Base-by-base conservation (phyloP, 2,329 filamentous ascomycete species). In the Colletotrichum cereale region DNA sequence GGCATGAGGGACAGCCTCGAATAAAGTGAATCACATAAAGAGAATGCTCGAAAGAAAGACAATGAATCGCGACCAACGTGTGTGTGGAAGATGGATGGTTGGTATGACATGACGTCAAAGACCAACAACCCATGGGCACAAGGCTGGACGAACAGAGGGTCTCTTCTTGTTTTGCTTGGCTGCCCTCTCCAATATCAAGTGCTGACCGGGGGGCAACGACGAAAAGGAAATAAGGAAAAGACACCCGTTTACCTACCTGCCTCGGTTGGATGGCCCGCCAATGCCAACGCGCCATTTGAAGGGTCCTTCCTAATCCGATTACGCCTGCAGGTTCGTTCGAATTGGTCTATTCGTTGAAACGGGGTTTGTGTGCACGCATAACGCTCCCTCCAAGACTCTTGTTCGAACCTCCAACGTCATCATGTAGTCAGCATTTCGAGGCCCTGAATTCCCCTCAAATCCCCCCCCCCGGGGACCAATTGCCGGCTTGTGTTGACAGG, bases 401-500 rank as follows among this genome's bases (percentile, higher is more conserved):
- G 34, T n/a, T n/a, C 50, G 62, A 62, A 58, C 64, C 68, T 63
- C 38, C 29, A 69, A 68, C 69, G 69, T 72, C 69, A 72, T 69
- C 53, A 63, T 68, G 66, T 53, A 53, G 50, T 63, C 69, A 53
- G 52, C 38, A 24, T 58, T 68, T 60, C 50, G 29, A 57, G 63
- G 40, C 38, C 57, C 21, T 68, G 31, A 12, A 47, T 5, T 4
- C 21, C 44, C 21, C n/a, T n/a, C n/a, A n/a, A n/a, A n/a, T n/a
- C n/a, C n/a, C 16, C 52, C 52, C 31, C n/a, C n/a, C 48, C 29
- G 36, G n/a, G 36, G n/a, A 36, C 48, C 38, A 34, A 31, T 7
- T 7, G 47, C 48, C 48, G 44, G n/a, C 14, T 44, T 5, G 7
- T 14, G 21, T 55, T 63, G 61, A 26, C 24, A 40, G 36, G 61